Conservation (phyloP, 1,139 yeast genomes). For the Petasospora rhodanensis region DNA sequence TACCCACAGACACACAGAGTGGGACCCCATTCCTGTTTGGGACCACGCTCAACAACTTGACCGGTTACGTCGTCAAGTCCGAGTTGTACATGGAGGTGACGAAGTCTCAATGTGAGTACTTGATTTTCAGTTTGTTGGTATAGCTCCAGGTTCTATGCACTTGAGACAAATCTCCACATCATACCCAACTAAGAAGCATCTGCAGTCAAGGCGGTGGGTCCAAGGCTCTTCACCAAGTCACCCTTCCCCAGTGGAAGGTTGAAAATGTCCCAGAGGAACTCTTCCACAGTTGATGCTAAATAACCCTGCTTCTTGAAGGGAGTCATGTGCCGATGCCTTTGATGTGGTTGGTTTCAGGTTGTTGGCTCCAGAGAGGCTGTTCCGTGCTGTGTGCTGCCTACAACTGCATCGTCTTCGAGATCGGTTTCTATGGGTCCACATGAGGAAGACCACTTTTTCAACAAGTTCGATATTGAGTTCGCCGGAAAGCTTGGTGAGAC, state of each 20-base stretch:
- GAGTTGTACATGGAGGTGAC: conserved; percentile 93
- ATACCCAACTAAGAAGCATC: conserved; percentile 94
- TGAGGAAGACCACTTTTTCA: conserved; percentile 87
- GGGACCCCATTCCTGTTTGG: conserved; percentile 93
- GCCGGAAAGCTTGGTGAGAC: conserved; percentile 92
- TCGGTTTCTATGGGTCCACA: conserved; percentile 99
- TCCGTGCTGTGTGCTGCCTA: conserved; percentile 88
- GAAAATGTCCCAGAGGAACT: conserved; percentile 70
- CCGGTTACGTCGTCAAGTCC: conserved; percentile 95
- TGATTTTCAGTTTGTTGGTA: conserved; percentile 90
- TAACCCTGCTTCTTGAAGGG: conserved; percentile 82
- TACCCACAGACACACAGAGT: conserved; percentile 82
- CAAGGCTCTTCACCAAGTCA: conserved; percentile 97
- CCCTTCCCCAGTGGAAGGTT: conserved; percentile 75
- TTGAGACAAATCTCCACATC: conserved; percentile 93
- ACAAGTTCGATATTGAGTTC: conserved; percentile 86
- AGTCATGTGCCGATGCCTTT: conserved; percentile 90
- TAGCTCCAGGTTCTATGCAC: conserved; percentile 97
- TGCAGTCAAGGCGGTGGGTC: conserved; percentile 98
- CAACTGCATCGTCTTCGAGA: conserved; percentile 93
- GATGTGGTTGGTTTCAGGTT: conserved; percentile 98
- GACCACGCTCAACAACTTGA: conserved; percentile 91
- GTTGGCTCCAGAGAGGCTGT: conserved; percentile 92
- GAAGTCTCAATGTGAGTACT: conserved; percentile 92
- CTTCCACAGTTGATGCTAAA: conserved; percentile 79